Evolutionary conservation across 305 asterid genomes (phyloP), one percentile per base, ranked within the genome.

Genomic region (Rubia peregrina): DNA sequence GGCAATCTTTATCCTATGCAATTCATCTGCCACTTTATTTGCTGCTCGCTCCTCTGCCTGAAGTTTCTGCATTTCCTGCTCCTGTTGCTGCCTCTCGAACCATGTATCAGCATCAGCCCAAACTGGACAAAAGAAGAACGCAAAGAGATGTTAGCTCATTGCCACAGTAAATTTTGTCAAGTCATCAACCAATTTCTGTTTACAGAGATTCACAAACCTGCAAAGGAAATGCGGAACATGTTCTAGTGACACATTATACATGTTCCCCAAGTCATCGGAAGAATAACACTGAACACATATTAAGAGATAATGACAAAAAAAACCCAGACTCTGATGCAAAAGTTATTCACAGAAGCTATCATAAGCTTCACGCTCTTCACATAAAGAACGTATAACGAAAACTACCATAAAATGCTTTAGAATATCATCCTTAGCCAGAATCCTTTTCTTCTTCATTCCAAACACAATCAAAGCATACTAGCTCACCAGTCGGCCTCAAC

Each of bases 31-130:
- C 3, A 78, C 89, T 77, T 81, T 79, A 94, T 85, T 85, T 49
- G 95, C 96, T 62, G 89, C 95, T 43, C 76, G 80, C 21, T 90
- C 85, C 85, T 93, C 97, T 14, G 85, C 95, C 77, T 93, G 97
- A 75, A 93, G 94, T 75, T 86, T 83, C 85, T 77, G 87, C 96
- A 89, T 79, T 76, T 92, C 98, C 83, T 83, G 88, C 73, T 92
- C 98, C 63, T 90, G 96, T 74, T 92, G 96, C 82, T 92, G 97
- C 73, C 95, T 86, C 70, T 92, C 98, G 60, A 90, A 90, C 98
- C 98, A 92, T 73, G 98, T 90, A 73, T 92, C 98, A 13, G 98
- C 98, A 75, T 92, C 98, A 73, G 95, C 98, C 98, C 98, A 92
- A 78, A 92, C 98, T 92, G 88, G 21, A 71, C 68, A 9, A 11